A percentile compares a stretch with the other conserved stretches of the same genome.
These are phyloP conservation scores for Pinus taeda DNA, from an alignment of 75 land plant species.

Conservation along the genomic window DNA sequence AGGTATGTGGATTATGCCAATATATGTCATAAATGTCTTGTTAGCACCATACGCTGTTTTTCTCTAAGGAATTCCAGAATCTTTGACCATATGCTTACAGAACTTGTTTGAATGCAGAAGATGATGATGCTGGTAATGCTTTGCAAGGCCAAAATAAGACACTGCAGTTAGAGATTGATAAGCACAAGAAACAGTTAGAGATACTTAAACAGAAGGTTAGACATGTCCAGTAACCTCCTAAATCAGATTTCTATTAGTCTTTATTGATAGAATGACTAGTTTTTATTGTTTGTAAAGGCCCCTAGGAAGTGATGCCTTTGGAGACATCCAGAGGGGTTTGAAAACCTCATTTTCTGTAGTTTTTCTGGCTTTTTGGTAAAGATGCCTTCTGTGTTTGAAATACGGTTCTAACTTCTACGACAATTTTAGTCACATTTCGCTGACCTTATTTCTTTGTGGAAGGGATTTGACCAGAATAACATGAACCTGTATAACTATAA, in stretches of 20 bases:
- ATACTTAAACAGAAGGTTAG: constrained; percentile 54
- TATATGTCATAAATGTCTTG: too few relatives aligned
- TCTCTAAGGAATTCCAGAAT: too few relatives aligned
- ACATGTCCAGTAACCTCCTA: constrained; percentile 1
- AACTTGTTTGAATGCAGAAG: background rate
- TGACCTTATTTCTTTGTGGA: too few relatives aligned
- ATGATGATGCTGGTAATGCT: constrained; percentile 1
- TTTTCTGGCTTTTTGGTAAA: background rate
- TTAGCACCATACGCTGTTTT: too few relatives aligned
- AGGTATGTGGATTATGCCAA: constrained; percentile 1
- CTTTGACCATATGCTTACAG: background rate
- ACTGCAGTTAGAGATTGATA: constrained; percentile 26
- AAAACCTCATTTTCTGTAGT: background rate
- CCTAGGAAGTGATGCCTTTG: background rate
- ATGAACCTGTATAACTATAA: too few relatives aligned
- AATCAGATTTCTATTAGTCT: background rate
- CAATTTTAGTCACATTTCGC: too few relatives aligned
- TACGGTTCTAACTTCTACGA: too few relatives aligned
- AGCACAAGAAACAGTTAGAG: constrained; percentile 37
- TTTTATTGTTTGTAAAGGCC: background rate
- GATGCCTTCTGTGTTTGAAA: background rate
- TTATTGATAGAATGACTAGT: background rate
- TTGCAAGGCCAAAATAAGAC: constrained; percentile 26
- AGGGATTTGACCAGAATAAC: too few relatives aligned
- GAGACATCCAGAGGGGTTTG: background rate